Conservation (phyloP, 805 yeast genomes). For the Candida krabiensis region DNA sequence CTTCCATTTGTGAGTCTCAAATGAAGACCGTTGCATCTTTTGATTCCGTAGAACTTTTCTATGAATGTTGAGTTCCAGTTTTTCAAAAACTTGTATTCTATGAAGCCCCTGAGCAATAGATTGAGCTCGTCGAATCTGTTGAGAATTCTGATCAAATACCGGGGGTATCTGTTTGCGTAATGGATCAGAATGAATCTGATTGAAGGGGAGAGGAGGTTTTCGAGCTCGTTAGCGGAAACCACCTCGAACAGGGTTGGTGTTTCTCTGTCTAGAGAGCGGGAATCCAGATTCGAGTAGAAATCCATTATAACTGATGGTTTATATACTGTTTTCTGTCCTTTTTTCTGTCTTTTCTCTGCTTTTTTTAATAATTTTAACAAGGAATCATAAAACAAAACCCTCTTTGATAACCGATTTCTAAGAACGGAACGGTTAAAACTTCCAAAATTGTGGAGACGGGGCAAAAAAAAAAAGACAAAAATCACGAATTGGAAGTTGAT, state of each 20-base stretch:
- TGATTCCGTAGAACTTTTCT: conserved; percentile 89
- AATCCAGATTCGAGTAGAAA: conserved; percentile 76
- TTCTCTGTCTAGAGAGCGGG: conserved; percentile 69
- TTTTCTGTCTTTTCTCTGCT: no score
- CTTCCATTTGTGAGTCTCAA: conserved; percentile 12
- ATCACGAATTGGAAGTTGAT: no score
- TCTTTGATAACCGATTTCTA: background rate
- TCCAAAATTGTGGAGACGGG: conserved; percentile 4
- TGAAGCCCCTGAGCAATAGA: conserved; percentile 52
- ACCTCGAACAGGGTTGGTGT: conserved; percentile 89
- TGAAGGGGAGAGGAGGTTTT: conserved; percentile 77
- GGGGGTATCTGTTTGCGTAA: conserved; percentile 78
- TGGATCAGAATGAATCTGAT: conserved; percentile 76
- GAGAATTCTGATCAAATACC: conserved; percentile 57
- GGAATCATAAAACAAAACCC: background rate
- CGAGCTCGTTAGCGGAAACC: conserved; percentile 77
- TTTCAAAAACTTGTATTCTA: conserved; percentile 71
- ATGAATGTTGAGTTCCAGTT: conserved; percentile 85
- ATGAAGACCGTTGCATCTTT: conserved; percentile 45
- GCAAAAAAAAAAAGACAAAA: no score
- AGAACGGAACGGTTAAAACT: conserved; percentile 6
- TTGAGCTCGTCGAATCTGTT: conserved; percentile 79
- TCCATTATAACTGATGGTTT: conserved; percentile 71
- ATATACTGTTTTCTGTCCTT: no score
- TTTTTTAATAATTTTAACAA: no score